Evolutionary conservation across 495 filamentous ascomycete species (phyloP).

Genomic region (Amorphotheca resinae): DNA sequence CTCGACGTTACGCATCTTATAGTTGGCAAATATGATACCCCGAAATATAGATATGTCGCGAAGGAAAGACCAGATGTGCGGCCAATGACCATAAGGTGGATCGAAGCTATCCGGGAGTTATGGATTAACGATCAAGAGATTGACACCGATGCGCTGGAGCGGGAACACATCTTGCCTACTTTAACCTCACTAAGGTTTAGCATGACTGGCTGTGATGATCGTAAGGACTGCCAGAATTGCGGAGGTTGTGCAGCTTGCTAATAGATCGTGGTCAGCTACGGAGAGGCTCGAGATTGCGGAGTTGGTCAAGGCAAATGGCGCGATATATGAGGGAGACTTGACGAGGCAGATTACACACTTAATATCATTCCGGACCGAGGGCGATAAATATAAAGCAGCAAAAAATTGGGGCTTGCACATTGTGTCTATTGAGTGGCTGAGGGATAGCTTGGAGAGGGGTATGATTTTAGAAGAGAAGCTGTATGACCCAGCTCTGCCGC

Average conservation of each 20-base stretch:
- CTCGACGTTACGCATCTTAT: constrained; percentile 91
- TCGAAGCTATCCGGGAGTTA: constrained; percentile 64
- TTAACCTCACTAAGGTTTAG: constrained; percentile 62
- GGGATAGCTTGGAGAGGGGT: constrained; percentile 75
- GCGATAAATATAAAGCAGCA: constrained; percentile 82
- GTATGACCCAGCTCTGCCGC: constrained; percentile 62
- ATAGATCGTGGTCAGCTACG: constrained; percentile 33
- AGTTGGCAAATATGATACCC: constrained; percentile 73
- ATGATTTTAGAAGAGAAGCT: constrained; percentile 79
- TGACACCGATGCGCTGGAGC: constrained; percentile 55
- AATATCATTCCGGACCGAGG: constrained; percentile 63
- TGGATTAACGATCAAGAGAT: constrained; percentile 79
- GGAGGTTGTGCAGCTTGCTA: neutral
- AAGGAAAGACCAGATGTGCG: constrained; percentile 75
- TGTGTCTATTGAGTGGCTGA: constrained; percentile 74
- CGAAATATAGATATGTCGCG: constrained; percentile 92
- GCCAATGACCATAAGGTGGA: constrained; percentile 66
- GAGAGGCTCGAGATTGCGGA: constrained; percentile 57
- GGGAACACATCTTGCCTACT: constrained; percentile 44
- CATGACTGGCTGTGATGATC: constrained; percentile 80
- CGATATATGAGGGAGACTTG: constrained; percentile 71
- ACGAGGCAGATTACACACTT: constrained; percentile 80
- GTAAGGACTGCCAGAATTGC: constrained; percentile 34
- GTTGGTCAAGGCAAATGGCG: constrained; percentile 54
- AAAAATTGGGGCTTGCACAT: constrained; percentile 64